phyloP scores from a whole-genome alignment of 306 rosid genomes.

The Amphicarpaea edgeworthii region DNA sequence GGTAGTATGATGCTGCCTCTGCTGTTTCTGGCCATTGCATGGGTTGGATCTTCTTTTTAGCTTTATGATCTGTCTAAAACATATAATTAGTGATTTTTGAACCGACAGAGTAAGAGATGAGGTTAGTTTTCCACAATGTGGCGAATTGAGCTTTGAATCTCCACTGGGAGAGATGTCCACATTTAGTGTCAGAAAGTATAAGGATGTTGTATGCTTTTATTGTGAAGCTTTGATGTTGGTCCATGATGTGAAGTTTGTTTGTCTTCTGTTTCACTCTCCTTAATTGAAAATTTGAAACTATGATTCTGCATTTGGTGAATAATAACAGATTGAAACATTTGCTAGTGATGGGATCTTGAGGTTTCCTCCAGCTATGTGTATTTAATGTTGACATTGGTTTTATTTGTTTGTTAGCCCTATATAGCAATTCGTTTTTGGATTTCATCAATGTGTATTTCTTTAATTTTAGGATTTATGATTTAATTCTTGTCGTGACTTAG shows the following conservation, averaged over 20 bases:
- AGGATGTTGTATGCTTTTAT: neutral
- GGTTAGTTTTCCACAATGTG: neutral
- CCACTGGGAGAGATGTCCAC: neutral
- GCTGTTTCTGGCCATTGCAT: neutral
- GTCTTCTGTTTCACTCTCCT: slow-evolving; percentile 9
- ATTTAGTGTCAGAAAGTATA: neutral
- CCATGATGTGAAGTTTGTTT: neutral
- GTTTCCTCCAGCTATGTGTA: slow-evolving; percentile 16
- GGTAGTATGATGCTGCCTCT: neutral
- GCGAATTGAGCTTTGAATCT: neutral
- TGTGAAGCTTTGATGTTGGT: neutral
- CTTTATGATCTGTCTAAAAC: slow-evolving; percentile 13
- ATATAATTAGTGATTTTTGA: neutral
- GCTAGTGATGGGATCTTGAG: slow-evolving; percentile 9
- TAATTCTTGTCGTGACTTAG: slow-evolving; percentile 30
- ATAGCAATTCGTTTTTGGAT: neutral
- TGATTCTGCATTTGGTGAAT: neutral
- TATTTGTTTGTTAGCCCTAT: neutral
- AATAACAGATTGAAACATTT: neutral
- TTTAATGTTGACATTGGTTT: slow-evolving; percentile 29
- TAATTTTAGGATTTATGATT: slow-evolving; percentile 10
- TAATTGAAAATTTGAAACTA: slow-evolving; percentile 14
- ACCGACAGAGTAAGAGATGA: neutral
- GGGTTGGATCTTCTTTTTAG: neutral
- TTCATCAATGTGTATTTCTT: neutral